These are phyloP conservation scores for Phalaenopsis hybrid DNA, from an alignment of 116 monocot genomes.

Conservation along the genomic window DNA sequence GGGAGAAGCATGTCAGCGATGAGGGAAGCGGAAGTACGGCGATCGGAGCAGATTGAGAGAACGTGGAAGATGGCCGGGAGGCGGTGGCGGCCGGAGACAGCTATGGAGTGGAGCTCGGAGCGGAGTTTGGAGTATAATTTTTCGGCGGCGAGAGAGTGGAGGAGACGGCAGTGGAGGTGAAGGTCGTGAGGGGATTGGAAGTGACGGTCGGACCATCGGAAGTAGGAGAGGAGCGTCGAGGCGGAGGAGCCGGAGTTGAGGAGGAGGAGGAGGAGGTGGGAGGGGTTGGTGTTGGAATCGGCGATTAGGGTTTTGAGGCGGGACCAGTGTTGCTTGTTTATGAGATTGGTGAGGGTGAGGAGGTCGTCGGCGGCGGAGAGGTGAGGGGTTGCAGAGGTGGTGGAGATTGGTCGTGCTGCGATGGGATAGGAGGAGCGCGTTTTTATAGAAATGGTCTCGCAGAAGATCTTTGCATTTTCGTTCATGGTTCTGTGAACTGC, in stretches of 20 bases:
- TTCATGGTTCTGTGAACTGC: too few species aligned
- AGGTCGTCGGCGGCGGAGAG: not conserved
- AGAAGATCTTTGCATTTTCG: not conserved
- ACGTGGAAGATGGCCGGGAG: conserved; percentile 41
- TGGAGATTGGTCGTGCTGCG: not conserved
- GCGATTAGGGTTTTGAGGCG: conserved; percentile 26
- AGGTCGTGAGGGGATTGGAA: conserved; percentile 23
- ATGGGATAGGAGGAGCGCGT: not conserved
- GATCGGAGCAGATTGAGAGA: conserved; percentile 25
- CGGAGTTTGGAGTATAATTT: conserved; percentile 31
- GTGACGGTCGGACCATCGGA: conserved; percentile 22
- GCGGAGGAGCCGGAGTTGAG: conserved; percentile 14
- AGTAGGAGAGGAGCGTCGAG: conserved; percentile 19
- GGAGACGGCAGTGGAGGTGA: conserved; percentile 30
- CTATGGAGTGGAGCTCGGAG: conserved; percentile 48
- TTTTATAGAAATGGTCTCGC: not conserved
- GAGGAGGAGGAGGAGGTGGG: conserved; percentile 24
- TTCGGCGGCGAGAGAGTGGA: conserved; percentile 24
- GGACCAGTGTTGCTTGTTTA: conserved; percentile 27
- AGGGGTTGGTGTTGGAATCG: conserved; percentile 13
- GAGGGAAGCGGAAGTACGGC: conserved; percentile 33
- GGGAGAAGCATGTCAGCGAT: conserved; percentile 71
- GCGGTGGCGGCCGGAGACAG: conserved; percentile 18
- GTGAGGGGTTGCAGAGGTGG: not conserved
- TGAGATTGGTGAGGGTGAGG: conserved; percentile 11